These are phyloP conservation scores for Thermomyces lanuginosus DNA, from an alignment of 2,329 filamentous ascomycete genomes.

Conservation along the genomic window DNA sequence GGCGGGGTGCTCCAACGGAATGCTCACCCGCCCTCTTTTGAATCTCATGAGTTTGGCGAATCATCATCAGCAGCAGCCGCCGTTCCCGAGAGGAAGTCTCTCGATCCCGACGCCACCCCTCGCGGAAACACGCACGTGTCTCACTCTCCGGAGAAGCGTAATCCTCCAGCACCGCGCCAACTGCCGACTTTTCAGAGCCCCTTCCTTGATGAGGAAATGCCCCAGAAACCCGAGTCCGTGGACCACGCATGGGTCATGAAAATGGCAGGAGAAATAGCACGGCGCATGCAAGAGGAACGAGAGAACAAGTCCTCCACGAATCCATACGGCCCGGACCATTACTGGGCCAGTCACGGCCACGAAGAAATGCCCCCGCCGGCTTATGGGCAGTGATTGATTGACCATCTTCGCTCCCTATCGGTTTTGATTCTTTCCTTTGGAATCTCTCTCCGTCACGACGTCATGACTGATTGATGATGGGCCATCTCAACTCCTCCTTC, in stretches of 20 bases:
- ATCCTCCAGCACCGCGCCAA: conserved; percentile 14
- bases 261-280: conserved; percentile 81
- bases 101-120: conserved; percentile 17
- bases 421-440: background rate
- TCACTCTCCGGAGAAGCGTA: conserved; percentile 13
- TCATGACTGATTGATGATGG: no score
- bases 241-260: conserved; percentile 37
- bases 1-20: conserved; percentile 13
- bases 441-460: no score
- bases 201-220: conserved; percentile 20
- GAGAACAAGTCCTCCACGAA: conserved; percentile 12
- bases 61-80: no score
- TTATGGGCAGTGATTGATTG: conserved; percentile 30
- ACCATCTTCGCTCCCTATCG: no score
- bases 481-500: no score
- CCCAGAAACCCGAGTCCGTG: conserved; percentile 20
- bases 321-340: no score
- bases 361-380: conserved; percentile 28
- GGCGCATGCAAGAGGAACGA: conserved; percentile 76
- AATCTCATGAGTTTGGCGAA: conserved; percentile 13
- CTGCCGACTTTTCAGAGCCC: conserved; percentile 20
- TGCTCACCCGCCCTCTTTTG: conserved; percentile 8
- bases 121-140: conserved; percentile 9
- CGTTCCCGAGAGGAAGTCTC: no score
- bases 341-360: conserved; percentile 21